Evolutionary conservation across 345 rosid genomes (phyloP).

Genomic region (Cardamine chenopodiifolia): DNA sequence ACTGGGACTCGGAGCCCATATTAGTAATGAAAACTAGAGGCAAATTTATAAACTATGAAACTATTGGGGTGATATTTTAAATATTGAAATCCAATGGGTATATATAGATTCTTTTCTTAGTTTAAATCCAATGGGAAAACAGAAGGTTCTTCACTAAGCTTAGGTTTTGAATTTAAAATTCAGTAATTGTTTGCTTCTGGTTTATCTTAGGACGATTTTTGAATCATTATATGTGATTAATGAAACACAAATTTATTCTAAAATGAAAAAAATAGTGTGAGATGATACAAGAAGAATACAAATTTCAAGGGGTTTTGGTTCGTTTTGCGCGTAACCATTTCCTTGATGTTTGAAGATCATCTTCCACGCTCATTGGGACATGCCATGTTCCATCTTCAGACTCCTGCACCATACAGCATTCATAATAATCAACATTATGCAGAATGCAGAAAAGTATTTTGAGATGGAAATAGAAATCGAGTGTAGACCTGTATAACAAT

Average conservation of each 20-base stretch:
- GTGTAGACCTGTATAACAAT: conserved; percentile 79
- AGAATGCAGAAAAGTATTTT: background rate
- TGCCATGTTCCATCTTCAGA: conserved; percentile 91
- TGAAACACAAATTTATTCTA: background rate
- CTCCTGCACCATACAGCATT: conserved; percentile 70
- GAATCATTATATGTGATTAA: background rate
- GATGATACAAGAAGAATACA: conserved; percentile 28
- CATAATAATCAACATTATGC: background rate
- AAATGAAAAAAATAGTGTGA: conserved; percentile 21
- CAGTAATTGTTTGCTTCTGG: no score
- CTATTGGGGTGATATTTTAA: background rate
- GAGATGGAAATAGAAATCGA: background rate
- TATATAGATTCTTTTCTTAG: no score
- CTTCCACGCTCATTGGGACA: conserved; percentile 64
- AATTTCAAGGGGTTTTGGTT: conserved; percentile 31
- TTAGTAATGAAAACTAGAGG: background rate
- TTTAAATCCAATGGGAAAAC: no score
- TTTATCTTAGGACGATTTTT: background rate
- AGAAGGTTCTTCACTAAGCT: conserved; percentile 43
- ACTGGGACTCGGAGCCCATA: background rate
- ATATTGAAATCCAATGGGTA: background rate
- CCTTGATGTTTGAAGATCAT: conserved; percentile 69
- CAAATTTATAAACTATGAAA: background rate
- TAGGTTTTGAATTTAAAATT: conserved; percentile 18
- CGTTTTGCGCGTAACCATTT: conserved; percentile 79